Base-by-base conservation (phyloP, 2,329 filamentous ascomycete species). In the Aspergillus sp. region DNA sequence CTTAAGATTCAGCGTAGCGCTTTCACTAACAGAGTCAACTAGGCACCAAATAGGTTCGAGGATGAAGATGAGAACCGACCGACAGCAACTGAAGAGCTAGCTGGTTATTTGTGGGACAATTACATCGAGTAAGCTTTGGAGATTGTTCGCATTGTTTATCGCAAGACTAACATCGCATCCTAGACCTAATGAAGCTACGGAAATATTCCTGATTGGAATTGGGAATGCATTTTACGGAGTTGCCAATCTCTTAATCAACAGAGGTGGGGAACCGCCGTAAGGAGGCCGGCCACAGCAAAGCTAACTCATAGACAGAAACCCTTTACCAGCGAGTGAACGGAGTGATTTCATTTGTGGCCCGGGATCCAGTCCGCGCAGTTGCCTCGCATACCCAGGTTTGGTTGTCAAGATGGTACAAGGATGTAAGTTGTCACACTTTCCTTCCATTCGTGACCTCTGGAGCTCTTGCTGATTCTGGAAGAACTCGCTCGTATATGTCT, bases 31-130 rank as follows among this genome's bases (percentile, higher is more conserved):
- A 68, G 66, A 57, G 65, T 67, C 67, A 61, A 62, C 11, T 24
- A 72, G 70, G 22, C 62, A 22, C 58, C 59, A 26, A 64, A 62
- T 18, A 66, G 63, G 60, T 75, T 81, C 43, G 72, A 88, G 60
- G 78, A 80, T 7, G 72, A 76, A 8, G 69, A 76, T 58, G 76
- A 63, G 64, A 75, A 70, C 54, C 84, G 85, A 72, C 87, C 85
- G 59, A 71, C 71, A 22, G 80, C 80, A 53, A 83, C 81, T 0
- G 86, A 89, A 60, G 87, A 93, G 59, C 78, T 97, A 11, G 85
- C 93, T 4, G 86, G 84, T 59, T 98, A 96, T 68, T 79, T 99
- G 13, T 99, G 95, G 95, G 93, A 97, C 66, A 99, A 99, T 70
- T 97, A 97, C 69, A 86, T 99, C 18, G 90, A 96, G 79, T 85